These are phyloP conservation scores for Penicillium sp. DNA, from an alignment of 2,329 filamentous ascomycete species.

Conservation along the genomic window DNA sequence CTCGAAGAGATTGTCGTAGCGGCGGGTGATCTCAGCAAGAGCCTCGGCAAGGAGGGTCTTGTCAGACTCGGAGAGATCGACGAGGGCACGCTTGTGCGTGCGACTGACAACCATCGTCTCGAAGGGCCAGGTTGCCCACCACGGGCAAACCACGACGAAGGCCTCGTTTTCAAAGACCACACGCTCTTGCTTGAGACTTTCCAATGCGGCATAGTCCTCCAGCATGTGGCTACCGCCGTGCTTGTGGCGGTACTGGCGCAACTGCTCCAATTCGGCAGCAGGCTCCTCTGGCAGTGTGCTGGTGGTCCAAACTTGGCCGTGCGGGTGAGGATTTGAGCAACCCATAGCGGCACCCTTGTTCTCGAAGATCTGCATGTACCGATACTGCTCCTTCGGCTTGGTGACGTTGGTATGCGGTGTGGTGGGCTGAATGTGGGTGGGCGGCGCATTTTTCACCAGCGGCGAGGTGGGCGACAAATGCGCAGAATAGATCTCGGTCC, in stretches of 20 bases:
- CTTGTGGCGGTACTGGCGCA: conserved; percentile 69
- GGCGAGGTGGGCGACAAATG: conserved; percentile 70
- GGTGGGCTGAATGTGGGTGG: conserved; percentile 45
- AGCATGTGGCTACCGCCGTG: conserved; percentile 71
- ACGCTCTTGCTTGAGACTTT: conserved; percentile 73
- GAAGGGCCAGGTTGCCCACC: conserved; percentile 98
- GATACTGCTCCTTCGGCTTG: conserved; percentile 67
- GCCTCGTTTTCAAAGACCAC: conserved; percentile 80
- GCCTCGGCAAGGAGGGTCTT: conserved; percentile 70
- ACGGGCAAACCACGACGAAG: conserved; percentile 86
- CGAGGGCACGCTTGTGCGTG: conserved; percentile 73
- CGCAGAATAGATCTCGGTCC: conserved; percentile 81
- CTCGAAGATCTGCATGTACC: conserved; percentile 99
- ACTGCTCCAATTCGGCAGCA: conserved; percentile 66
- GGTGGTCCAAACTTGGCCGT: conserved; percentile 94
- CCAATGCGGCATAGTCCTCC: conserved; percentile 78
- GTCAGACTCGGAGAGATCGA: conserved; percentile 71
- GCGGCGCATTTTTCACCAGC: conserved; percentile 47
- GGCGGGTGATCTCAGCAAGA: conserved; percentile 77
- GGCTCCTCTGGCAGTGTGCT: conserved; percentile 88
- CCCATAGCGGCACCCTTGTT: conserved; percentile 98
- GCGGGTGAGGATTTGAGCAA: conserved; percentile 95
- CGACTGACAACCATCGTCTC: conserved; percentile 87
- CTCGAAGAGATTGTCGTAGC: conserved; percentile 96
- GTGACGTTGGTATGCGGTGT: conserved; percentile 42